A percentile compares a stretch with the other conserved stretches of the same genome.
These are phyloP conservation scores for Auriculariales sp. DNA, from an alignment of 768 basidiomycete species.

Conservation along the genomic window DNA sequence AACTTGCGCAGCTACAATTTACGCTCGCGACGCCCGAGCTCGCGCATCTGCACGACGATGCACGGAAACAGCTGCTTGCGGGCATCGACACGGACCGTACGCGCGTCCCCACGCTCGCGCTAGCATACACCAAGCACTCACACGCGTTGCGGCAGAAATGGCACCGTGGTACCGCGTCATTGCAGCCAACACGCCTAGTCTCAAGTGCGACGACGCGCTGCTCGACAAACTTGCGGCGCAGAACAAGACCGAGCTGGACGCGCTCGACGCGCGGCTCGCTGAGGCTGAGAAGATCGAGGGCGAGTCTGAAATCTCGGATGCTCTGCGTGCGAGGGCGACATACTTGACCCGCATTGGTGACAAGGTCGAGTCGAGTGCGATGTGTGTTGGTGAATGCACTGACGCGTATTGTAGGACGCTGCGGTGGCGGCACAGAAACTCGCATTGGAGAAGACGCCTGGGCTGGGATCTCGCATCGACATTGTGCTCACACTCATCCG, in stretches of 20 bases:
- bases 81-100: conserved; percentile 70
- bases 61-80: conserved; percentile 47
- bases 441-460: conserved; percentile 84
- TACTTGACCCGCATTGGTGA: conserved; percentile 85
- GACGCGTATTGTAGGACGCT: conserved; percentile 38
- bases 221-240: conserved; percentile 46
- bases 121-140: not conserved
- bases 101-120: conserved; percentile 16
- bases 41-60: conserved; percentile 48
- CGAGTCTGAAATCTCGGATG: conserved; percentile 86
- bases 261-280: conserved; percentile 60
- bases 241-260: conserved; percentile 58
- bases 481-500: conserved; percentile 78
- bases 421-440: conserved; percentile 68
- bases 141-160: conserved; percentile 47
- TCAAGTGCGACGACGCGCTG: conserved; percentile 37
- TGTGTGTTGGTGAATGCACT: not conserved
- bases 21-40: conserved; percentile 50
- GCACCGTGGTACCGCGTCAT: conserved; percentile 62
- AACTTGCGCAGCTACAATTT: conserved; percentile 67
- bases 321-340: conserved; percentile 67
- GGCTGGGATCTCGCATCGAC: conserved; percentile 86
- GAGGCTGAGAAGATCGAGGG: conserved; percentile 87
- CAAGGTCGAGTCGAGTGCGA: conserved; percentile 25
- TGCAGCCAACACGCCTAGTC: conserved; percentile 17